These are phyloP conservation scores for Fusarium tjaetaba DNA, from an alignment of 2,329 filamentous ascomycete species.

Conservation along the genomic window DNA sequence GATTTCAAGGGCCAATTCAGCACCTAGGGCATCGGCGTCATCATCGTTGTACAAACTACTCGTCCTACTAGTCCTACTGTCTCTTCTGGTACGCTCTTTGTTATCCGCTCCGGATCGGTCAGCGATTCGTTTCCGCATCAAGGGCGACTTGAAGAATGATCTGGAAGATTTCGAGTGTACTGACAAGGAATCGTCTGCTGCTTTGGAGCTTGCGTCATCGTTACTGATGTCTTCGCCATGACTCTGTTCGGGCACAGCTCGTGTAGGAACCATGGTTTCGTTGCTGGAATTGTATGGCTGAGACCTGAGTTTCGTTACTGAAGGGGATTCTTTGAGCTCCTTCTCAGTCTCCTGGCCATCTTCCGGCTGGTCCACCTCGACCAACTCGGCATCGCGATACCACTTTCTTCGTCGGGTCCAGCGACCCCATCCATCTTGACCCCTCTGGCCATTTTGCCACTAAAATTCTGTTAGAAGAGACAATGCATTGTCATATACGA, in stretches of 20 bases:
- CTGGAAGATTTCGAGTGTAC: conserved; percentile 60
- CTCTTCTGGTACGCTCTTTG: conserved; percentile 52
- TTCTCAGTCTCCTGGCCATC: conserved; percentile 50
- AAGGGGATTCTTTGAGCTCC: conserved; percentile 44
- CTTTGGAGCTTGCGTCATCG: conserved; percentile 44
- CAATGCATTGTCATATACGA: rapidly evolving
- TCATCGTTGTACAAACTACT: conserved; percentile 57
- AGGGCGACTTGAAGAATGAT: conserved; percentile 55
- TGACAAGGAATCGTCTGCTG: conserved; percentile 56
- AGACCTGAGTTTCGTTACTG: conserved; percentile 36
- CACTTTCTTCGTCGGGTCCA: conserved; percentile 95
- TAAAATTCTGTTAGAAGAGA: conserved; percentile 49
- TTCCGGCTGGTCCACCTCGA: conserved; percentile 68
- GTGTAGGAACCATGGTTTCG: conserved; percentile 51
- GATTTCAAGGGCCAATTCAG: conserved; percentile 61
- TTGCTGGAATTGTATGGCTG: conserved; percentile 50
- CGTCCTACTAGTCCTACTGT: conserved; percentile 55
- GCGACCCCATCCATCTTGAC: conserved; percentile 89
- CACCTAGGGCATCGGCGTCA: conserved; percentile 52
- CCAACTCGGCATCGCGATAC: conserved; percentile 95
- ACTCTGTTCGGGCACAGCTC: conserved; percentile 35
- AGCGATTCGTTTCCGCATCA: conserved; percentile 53
- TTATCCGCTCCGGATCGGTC: conserved; percentile 50
- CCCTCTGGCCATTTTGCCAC: conserved; percentile 90
- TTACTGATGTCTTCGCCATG: conserved; percentile 42